Conservation (phyloP, 139 green algal genomes). For the Chlorella sp. region DNA sequence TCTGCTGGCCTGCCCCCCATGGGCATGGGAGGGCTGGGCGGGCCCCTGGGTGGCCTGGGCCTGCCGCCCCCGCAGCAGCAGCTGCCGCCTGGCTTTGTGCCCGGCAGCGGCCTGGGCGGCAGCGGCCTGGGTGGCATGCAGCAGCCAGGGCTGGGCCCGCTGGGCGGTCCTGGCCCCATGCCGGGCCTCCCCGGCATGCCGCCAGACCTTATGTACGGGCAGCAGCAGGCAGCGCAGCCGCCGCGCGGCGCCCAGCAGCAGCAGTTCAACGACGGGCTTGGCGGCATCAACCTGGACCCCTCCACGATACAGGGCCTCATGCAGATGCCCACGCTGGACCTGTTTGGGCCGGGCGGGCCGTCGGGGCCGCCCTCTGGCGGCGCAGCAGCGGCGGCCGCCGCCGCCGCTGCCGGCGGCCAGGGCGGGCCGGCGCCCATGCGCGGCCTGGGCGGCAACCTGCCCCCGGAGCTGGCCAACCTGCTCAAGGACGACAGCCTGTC, state of each 20-base stretch:
- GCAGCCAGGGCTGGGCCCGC: not conserved
- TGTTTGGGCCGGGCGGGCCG: too few relatives aligned
- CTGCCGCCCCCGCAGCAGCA: not conserved
- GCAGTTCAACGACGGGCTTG: conserved; percentile 5
- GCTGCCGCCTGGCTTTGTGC: not conserved
- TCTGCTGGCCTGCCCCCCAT: not conserved
- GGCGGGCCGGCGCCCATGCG: too few relatives aligned
- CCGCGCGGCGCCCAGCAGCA: not conserved
- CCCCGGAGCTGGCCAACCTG: too few relatives aligned
- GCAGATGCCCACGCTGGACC: conserved; percentile 26
- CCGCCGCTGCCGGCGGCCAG: too few relatives aligned
- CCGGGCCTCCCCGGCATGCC: not conserved
- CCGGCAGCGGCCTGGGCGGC: not conserved
- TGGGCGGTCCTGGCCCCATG: not conserved
- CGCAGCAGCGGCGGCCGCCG: too few relatives aligned
- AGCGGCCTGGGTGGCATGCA: not conserved
- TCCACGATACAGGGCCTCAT: conserved; percentile 24
- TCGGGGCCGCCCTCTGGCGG: too few relatives aligned
- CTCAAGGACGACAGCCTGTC: too few relatives aligned
- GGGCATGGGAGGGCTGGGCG: conserved; percentile 5
- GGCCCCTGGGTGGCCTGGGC: not conserved
- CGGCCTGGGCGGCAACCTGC: too few relatives aligned
- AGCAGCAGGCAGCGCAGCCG: conserved; percentile 1
- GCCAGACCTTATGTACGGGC: not conserved
- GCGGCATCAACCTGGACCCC: conserved; percentile 5